A percentile compares a stretch with the other conserved stretches of the same genome.
These are phyloP conservation scores for Mortierella sp. DNA, from an alignment of 371 early-diverging fungal genomes.

Conservation along the genomic window DNA sequence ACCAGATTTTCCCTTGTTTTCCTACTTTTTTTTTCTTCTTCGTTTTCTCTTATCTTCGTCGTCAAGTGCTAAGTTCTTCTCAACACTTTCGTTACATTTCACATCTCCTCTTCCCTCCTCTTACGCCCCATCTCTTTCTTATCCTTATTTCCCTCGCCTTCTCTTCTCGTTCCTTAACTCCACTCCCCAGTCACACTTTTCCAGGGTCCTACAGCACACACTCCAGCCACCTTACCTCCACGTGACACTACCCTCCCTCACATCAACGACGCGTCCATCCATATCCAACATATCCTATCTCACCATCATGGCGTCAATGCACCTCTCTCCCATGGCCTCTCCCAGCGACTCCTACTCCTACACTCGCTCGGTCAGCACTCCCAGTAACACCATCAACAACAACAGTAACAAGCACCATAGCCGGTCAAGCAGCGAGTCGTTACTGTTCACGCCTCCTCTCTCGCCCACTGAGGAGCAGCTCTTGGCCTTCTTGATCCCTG, in stretches of 20 bases:
- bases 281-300: conserved; percentile 1
- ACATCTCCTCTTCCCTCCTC: conserved; percentile 4
- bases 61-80: conserved; percentile 17
- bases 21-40: conserved; percentile 15
- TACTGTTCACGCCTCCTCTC: conserved; percentile 55
- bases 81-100: neutral
- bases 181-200: neutral
- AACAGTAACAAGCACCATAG: conserved; percentile 18
- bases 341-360: conserved; percentile 9
- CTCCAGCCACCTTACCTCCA: neutral
- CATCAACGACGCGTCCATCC: neutral
- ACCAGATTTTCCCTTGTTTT: conserved; percentile 18
- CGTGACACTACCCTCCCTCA: neutral
- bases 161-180: neutral
- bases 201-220: conserved; percentile 5
- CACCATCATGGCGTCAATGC: conserved; percentile 15
- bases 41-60: conserved; percentile 6
- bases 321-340: conserved; percentile 24
- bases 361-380: conserved; percentile 13
- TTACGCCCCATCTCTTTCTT: neutral
- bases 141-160: conserved; percentile 2
- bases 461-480: conserved; percentile 56
- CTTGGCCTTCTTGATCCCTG: conserved; percentile 54
- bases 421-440: conserved; percentile 39
- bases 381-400: conserved; percentile 1